Conservation (phyloP, 176 grass and related monocot genomes). For the Tuctoria greenei region DNA sequence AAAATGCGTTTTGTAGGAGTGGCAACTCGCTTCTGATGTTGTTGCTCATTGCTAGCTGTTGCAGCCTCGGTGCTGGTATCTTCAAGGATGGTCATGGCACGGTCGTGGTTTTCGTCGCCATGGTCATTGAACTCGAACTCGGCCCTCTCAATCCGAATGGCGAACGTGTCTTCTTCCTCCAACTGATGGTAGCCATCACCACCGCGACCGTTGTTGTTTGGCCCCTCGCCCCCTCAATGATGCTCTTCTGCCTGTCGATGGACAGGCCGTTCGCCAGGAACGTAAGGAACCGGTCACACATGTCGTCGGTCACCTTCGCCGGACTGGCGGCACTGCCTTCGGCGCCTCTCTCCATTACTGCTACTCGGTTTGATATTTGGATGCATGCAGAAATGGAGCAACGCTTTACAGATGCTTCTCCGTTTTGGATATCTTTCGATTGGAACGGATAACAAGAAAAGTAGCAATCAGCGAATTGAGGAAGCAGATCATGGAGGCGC, state of each 20-base stretch:
- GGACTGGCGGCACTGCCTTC: not conserved
- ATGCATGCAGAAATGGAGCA: not conserved
- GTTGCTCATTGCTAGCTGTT: not conserved
- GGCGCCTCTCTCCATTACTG: slow-evolving; percentile 17
- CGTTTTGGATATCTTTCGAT: not conserved
- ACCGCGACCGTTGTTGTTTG: not conserved
- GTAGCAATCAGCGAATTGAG: not conserved
- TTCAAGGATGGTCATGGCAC: slow-evolving; percentile 26
- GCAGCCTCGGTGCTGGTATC: not conserved
- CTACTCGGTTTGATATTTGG: not conserved
- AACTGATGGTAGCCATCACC: not conserved
- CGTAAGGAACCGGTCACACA: slow-evolving; percentile 46
- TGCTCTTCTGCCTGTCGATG: slow-evolving; percentile 27
- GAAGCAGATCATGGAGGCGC: slow-evolving; percentile 5
- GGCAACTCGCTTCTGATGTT: too few relatives aligned
- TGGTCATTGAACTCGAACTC: slow-evolving; percentile 28
- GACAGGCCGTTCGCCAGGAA: slow-evolving; percentile 50
- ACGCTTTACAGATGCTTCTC: slow-evolving; percentile 40
- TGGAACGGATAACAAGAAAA: not conserved
- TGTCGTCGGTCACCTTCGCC: not conserved
- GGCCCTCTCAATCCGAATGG: slow-evolving; percentile 44
- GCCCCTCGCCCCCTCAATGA: slow-evolving; percentile 34
- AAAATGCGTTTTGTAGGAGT: too few relatives aligned
- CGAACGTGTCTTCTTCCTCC: slow-evolving; percentile 31
- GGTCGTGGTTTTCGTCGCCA: not conserved